Evolutionary conservation across 2,329 filamentous ascomycete genomes (phyloP), one percentile per base, ranked within the genome.

Genomic region (Aureobasidium sp.): DNA sequence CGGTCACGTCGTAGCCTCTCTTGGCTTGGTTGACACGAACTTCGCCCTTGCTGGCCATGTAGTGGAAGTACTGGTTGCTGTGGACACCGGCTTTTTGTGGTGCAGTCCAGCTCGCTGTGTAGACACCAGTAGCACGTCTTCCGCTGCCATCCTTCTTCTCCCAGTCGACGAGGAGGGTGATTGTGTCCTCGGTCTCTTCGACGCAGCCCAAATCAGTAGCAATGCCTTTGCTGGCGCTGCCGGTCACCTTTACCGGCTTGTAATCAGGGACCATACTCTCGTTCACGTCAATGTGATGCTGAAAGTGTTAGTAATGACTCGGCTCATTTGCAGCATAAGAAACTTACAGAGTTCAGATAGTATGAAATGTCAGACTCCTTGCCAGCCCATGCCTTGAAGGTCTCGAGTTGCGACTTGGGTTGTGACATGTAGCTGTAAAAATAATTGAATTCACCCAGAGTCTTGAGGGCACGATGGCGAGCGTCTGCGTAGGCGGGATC

Each of bases 391-490:
- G 91, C 88, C 76, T 91, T 92, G 85, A 96, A 96, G 0, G 91
- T 96, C 80, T 95, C 89, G 52, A 96, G 84, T 78, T 96, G 91
- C 56, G 83, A 90, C 78, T 95, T 96, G 64, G 88, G 89, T 80
- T 96, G 91, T 55, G 87, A 90, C 91, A 96, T 96, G 83, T 97
- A 97, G 69, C 85, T 88, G 82, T 96, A 97, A 75, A 96, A 97
- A 82, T 97, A 97, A 81, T 96, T 96, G 85, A 97, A 97, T 77
- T 96, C 91, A 66, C 92, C 92, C 8, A 97, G 80, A 59, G 56
- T 66, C 37, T 81, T 85, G 71, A 84, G 78, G 15, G 90, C 90
- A 68, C 88, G 86, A 77, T 87, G 87, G 55, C 87, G 84, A 15
- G 93, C 93, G 74, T 97, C 92, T 15, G 90, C 85, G 78, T 97